phyloP scores from a whole-genome alignment of 345 rosid genomes.

The Lepidium didymum region DNA sequence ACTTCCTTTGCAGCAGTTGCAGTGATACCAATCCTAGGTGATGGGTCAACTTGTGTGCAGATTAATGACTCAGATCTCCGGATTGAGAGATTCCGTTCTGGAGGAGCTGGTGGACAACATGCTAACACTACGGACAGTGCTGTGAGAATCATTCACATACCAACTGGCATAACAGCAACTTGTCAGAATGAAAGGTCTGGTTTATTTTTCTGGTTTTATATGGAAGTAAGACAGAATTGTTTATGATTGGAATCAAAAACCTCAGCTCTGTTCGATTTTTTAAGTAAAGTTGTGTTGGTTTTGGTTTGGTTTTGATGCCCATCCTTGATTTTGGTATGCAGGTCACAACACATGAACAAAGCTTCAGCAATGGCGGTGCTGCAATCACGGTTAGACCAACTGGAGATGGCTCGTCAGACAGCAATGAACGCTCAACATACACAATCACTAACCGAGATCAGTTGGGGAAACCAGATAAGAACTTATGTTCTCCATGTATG shows the following conservation, averaged over 20 bases:
- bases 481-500: conserved; percentile 87
- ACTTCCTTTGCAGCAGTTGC: conserved; percentile 99
- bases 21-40: conserved; percentile 78
- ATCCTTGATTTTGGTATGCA: neutral
- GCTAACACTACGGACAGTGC: conserved; percentile 96
- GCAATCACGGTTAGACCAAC: conserved; percentile 88
- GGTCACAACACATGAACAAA: conserved; percentile 89
- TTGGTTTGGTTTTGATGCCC: neutral
- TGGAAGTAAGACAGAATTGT: neutral
- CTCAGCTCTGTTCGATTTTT: neutral
- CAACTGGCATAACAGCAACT: conserved; percentile 84
- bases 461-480: conserved; percentile 95
- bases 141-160: conserved; percentile 84
- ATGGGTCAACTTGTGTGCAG: conserved; percentile 67
- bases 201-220: neutral
- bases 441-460: conserved; percentile 80
- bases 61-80: conserved; percentile 88
- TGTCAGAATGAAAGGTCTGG: conserved; percentile 87
- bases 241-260: neutral
- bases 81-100: conserved; percentile 81
- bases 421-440: conserved; percentile 88
- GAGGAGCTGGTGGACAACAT: conserved; percentile 92
- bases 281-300: neutral
- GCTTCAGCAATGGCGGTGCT: conserved; percentile 95
- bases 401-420: conserved; percentile 82